phyloP scores from a whole-genome alignment of 805 yeast species.

The Myxozyma mucilagina region DNA sequence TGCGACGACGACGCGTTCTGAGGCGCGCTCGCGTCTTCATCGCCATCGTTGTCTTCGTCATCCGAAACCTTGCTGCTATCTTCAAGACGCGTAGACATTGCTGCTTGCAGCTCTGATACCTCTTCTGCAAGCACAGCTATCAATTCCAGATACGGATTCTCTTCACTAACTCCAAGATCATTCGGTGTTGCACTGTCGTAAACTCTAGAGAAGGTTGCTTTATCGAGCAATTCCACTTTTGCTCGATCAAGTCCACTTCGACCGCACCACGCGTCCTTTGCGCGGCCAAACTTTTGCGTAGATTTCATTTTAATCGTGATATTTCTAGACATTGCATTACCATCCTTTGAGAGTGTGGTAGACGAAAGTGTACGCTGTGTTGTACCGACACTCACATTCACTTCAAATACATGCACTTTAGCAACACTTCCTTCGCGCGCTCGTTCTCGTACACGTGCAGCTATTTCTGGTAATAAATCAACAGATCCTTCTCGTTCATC shows the following conservation, averaged over 20 bases:
- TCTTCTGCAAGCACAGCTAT: conserved; percentile 11
- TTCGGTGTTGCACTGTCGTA: conserved; percentile 26
- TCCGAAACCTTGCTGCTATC: background rate
- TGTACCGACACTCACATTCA: conserved; percentile 2
- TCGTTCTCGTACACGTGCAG: conserved; percentile 21
- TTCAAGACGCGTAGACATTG: background rate
- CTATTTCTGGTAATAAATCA: conserved; percentile 21
- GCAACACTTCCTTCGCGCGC: background rate
- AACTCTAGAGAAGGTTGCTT: conserved; percentile 8
- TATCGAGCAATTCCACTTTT: conserved; percentile 6
- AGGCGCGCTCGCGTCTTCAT: background rate
- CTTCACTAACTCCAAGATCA: conserved; percentile 16
- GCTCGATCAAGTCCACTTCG: background rate
- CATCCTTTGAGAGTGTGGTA: background rate
- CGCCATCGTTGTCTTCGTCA: background rate
- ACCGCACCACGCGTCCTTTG: conserved; percentile 19
- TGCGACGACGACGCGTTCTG: background rate
- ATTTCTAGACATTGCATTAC: background rate
- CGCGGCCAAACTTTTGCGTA: conserved; percentile 4
- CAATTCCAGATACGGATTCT: conserved; percentile 17
- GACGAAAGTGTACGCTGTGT: background rate
- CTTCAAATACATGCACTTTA: background rate
- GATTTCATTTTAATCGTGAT: conserved; percentile 11
- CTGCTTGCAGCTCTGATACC: conserved; percentile 10
- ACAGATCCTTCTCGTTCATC: conserved; percentile 1